phyloP scores from a whole-genome alignment of 73 alveolate species.

The Chromera velia region DNA sequence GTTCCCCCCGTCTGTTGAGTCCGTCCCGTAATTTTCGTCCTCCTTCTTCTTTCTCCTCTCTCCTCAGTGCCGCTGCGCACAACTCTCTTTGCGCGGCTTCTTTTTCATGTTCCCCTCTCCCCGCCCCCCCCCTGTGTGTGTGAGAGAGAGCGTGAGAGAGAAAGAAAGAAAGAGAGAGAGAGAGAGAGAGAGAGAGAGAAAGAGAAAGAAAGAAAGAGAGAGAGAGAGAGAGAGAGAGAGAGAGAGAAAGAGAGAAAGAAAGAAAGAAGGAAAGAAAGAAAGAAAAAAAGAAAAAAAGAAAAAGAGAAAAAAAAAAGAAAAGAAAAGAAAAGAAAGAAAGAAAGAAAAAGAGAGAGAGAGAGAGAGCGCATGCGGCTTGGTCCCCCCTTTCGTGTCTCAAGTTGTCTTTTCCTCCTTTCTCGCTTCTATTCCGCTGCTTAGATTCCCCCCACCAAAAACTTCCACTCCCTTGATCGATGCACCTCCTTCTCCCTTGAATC shows the following conservation, averaged over 20 bases:
- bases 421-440: background rate
- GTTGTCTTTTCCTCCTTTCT: background rate
- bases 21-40: no score
- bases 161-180: background rate
- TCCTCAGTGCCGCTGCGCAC: no score
- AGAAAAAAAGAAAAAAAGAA: background rate
- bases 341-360: background rate
- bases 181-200: background rate
- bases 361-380: background rate
- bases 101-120: no score
- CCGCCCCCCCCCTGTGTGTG: no score
- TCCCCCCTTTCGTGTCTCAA: background rate
- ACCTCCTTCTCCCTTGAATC: no score
- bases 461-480: no score
- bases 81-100: no score
- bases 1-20: no score
- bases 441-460: no score
- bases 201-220: background rate
- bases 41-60: no score
- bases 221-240: background rate
- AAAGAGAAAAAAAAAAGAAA: background rate
- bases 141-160: slow-evolving; percentile 1
- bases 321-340: background rate
- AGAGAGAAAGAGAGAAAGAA: background rate
- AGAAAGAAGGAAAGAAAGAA: background rate